Evolutionary conservation across 192 early-diverging fungal species (phyloP).

Genomic region (Borealophlyctis nickersoniae): DNA sequence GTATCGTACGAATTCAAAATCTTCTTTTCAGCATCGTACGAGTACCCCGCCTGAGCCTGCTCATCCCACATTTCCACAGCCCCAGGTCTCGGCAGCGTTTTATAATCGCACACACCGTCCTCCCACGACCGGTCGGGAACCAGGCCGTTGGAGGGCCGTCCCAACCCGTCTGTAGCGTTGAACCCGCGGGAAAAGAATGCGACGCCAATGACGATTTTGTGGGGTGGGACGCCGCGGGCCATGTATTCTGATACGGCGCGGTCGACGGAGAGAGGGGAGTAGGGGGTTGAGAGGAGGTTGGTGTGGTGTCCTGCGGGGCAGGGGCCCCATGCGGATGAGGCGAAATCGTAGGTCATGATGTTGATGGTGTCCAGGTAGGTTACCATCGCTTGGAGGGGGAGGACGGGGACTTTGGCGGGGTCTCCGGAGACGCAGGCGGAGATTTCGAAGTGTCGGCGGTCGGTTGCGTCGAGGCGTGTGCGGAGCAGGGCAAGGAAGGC

Average conservation of each 20-base stretch:
- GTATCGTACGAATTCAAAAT: slow-evolving; percentile 85
- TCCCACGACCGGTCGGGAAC: slow-evolving; percentile 85
- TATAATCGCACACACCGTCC: slow-evolving; percentile 88
- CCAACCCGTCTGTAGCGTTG: slow-evolving; percentile 65
- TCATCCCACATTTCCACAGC: slow-evolving; percentile 76
- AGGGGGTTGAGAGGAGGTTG: slow-evolving; percentile 67
- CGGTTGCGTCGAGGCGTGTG: slow-evolving; percentile 57
- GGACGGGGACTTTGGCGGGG: slow-evolving; percentile 40
- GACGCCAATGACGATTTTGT: slow-evolving; percentile 86
- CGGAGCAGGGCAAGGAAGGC: slow-evolving; percentile 72
- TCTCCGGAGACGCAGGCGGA: slow-evolving; percentile 46
- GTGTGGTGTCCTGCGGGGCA: slow-evolving; percentile 80
- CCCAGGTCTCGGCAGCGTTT: slow-evolving; percentile 63
- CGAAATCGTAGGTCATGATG: slow-evolving; percentile 85
- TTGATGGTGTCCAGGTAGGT: slow-evolving; percentile 64
- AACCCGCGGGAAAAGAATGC: slow-evolving; percentile 95
- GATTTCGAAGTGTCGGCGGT: slow-evolving; percentile 33
- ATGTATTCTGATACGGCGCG: slow-evolving; percentile 72
- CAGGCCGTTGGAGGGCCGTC: slow-evolving; percentile 51
- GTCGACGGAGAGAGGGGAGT: slow-evolving; percentile 56
- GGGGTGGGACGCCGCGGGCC: slow-evolving; percentile 66
- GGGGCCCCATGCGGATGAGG: slow-evolving; percentile 44
- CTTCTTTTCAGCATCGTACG: slow-evolving; percentile 64
- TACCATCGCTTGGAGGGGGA: slow-evolving; percentile 40
- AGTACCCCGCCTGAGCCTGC: slow-evolving; percentile 71